Base-by-base conservation (phyloP, 2,329 filamentous ascomycete species). In the Ophiostoma australiae region DNA sequence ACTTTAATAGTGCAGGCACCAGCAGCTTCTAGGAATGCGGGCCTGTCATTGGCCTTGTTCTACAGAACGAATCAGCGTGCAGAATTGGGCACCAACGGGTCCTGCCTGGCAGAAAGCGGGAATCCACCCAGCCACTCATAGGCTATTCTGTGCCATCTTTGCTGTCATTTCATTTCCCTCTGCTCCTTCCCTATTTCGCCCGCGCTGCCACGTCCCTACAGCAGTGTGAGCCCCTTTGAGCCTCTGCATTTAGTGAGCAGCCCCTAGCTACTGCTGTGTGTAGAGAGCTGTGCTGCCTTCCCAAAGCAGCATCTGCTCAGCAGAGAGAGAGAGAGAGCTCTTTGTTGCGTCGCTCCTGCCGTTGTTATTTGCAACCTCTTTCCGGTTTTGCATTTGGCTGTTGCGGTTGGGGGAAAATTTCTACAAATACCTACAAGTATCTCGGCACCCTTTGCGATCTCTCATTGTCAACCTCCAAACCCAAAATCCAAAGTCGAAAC, bases 81-180 rank as follows among this genome's bases (percentile, higher is more conserved):
- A 69, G 61, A 71, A 70, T 67, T 68, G 48, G 71, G 67, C 58
- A 70, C 58, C 67, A 67, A 67, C 4, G 20, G 4, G 44, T 20
- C 44, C 44, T 44, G 37, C 37, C 65, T 44, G 52, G n/a, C 10
- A 11, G 52, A 7, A 20, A 48, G 17, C 7, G 0, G 17, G 17
- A 48, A 20, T n/a, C 44, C 44, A 27, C 52, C 52, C 52, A 58
- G 52, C 52, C 52, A 58, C 52, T 58, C 52, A 20, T 48, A 17
- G 10, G 10, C 39, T 41, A 3, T 11, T 41, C 39, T 13, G 23
- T 58, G 52, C 52, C 52, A 8, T 17, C 52, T 27, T 27, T 13
- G 11, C 39, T 41, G 39, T 13, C 17, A 27, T 7, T 58, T 8
- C 52, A 31, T 58, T 27, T 58, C 17, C 48, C 48, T 13, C 15